Percentiles rank a stretch among this genome's conserved stretches.
phyloP scores from a whole-genome alignment of 139 green algal genomes.

The Parachlorella kessleri region DNA sequence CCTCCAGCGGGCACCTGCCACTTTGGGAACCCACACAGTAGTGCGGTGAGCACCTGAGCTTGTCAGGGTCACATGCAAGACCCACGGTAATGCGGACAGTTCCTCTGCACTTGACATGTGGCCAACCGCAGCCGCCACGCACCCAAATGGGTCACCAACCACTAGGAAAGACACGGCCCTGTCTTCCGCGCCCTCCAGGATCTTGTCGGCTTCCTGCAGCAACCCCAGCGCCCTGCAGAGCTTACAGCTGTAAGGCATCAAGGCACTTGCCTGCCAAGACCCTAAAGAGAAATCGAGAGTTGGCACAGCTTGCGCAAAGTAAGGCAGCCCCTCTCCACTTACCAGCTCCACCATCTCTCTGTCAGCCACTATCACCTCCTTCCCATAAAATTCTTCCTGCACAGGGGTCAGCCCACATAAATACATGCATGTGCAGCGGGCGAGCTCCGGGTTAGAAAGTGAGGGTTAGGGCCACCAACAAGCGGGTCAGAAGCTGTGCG shows the following conservation, averaged over 20 bases:
- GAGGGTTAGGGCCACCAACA: no score
- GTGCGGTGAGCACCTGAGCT: no score
- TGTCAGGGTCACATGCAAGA: no score
- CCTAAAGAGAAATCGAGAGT: background rate
- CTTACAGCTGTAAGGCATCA: background rate
- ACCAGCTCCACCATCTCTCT: slow-evolving; percentile 94
- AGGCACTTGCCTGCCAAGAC: background rate
- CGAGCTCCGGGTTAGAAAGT: no score
- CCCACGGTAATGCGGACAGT: background rate
- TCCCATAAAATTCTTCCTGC: slow-evolving; percentile 95
- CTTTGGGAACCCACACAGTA: background rate
- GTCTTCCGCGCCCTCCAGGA: slow-evolving; percentile 79
- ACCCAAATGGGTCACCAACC: slow-evolving; percentile 97
- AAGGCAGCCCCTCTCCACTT: background rate
- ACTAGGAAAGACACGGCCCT: slow-evolving; percentile 96
- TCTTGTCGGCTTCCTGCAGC: slow-evolving; percentile 78
- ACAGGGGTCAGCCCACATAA: no score
- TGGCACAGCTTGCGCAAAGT: background rate
- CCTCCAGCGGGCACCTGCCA: no score
- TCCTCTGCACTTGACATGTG: background rate
- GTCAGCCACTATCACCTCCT: slow-evolving; percentile 87
- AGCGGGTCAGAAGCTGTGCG: no score
- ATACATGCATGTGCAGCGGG: no score
- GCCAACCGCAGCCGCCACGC: slow-evolving; percentile 16
- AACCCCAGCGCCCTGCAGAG: no score